phyloP scores from a whole-genome alignment of 148 eudicot genomes.

The Rhododendron simsii region DNA sequence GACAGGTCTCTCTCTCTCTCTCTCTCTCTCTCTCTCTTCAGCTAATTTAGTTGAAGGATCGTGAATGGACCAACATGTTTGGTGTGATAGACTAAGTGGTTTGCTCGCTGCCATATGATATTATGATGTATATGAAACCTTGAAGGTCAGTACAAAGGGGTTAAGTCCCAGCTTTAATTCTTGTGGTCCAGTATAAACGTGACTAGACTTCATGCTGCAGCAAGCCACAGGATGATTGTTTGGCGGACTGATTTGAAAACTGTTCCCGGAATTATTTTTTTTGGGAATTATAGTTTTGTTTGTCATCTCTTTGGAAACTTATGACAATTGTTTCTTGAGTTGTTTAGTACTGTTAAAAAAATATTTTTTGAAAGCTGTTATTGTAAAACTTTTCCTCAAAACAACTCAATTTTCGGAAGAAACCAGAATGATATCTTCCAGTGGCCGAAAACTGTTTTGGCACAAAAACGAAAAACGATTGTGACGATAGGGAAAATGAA shows the following conservation, averaged over 20 bases:
- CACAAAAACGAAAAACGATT: not conserved
- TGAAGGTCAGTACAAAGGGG: too few species aligned
- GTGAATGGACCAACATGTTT: too few species aligned
- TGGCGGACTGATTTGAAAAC: too few species aligned
- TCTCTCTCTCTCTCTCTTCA: not conserved
- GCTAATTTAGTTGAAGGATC: not conserved
- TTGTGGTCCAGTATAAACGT: too few species aligned
- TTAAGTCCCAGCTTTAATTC: too few species aligned
- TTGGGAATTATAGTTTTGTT: not conserved
- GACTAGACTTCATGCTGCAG: too few species aligned
- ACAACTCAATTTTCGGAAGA: not conserved
- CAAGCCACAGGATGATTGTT: too few species aligned
- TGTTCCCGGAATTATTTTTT: not conserved
- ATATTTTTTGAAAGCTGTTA: not conserved
- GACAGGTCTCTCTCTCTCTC: constrained; percentile 15
- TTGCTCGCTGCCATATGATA: not conserved
- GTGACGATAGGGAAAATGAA: not conserved
- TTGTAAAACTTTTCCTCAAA: not conserved
- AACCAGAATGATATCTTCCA: not conserved
- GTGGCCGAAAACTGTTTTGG: not conserved
- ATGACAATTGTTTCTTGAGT: not conserved
- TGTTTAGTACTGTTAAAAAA: not conserved
- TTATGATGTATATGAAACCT: too few species aligned
- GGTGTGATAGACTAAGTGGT: not conserved
- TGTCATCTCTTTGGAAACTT: not conserved